Evolutionary conservation across 345 rosid species (phyloP), one percentile per base, ranked within the genome.

Genomic region (Boechera retrofracta): DNA sequence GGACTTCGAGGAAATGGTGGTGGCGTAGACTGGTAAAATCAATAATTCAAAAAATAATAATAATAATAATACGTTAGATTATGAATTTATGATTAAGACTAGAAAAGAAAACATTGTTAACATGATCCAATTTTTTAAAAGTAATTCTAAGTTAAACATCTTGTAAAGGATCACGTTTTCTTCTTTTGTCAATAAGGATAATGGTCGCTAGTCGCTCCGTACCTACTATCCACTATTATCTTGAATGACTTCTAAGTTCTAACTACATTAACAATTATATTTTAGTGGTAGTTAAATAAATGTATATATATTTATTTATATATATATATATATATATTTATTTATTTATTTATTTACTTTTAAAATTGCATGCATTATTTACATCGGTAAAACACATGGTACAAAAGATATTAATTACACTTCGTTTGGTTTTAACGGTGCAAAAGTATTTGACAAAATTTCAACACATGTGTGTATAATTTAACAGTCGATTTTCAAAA

Each of bases 1-100:
- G 24, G 24, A 21, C 24, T 63, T 63, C 67, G 24, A 63, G 67
- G 67, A 63, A 62, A 41, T 12, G 48, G 65, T 45, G 48, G 64
- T 42, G 41, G 11, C 35, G 60, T 32, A 15, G 38, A 31, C 31
- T 56, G 38, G 24, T 56, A 3, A 6, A 28, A 28, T 2, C 24
- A 21, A 21, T 21, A 21, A 21, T 21, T 21, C 24, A 21, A 21
- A 36, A 36, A 55, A 5, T 13, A 5, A 54, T 4, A 10, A 54
- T 11, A 10, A 53, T 5, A 13, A 13, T 7, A 21, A 45, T 10
- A 39, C 10, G 12, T 9, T 39, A 9, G 42, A 6, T 35, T 6
- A 6, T 35, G 38, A 35, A 35, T 35, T 36, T 36, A 36, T 44
- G n/a, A 4, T 42, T 11, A 41, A 41, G 11, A 41, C 10, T 5